Evolutionary conservation across 257 asterid genomes (phyloP).

Genomic region (Solanum piurae): DNA sequence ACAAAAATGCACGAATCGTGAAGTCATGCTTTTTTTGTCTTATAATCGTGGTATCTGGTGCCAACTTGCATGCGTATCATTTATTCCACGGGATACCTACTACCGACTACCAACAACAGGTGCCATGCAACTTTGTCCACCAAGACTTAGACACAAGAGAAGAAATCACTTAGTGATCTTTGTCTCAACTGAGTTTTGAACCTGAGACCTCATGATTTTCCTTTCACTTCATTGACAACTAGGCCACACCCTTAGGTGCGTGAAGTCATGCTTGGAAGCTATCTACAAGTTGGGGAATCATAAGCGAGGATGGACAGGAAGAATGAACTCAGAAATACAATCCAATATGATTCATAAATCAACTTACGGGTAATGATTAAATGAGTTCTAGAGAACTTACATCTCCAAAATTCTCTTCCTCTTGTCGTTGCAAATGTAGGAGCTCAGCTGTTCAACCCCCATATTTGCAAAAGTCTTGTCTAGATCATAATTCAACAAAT

Average conservation of each 20-base stretch:
- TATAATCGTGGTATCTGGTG: neutral
- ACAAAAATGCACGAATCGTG: neutral
- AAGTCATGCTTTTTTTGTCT: neutral
- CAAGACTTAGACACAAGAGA: neutral
- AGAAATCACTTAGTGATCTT: neutral
- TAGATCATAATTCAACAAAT: conserved; percentile 23
- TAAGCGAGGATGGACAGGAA: neutral
- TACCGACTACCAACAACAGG: neutral
- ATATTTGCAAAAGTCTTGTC: conserved; percentile 21
- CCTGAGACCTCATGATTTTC: neutral
- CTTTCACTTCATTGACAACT: neutral
- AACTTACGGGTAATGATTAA: neutral
- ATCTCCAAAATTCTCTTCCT: conserved; percentile 31
- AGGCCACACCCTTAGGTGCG: neutral
- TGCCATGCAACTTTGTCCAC: neutral
- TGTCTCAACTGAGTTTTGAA: neutral
- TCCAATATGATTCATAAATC: neutral
- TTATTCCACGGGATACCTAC: neutral
- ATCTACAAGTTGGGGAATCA: neutral
- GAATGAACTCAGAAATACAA: neutral
- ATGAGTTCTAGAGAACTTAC: conserved; percentile 24
- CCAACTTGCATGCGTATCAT: neutral
- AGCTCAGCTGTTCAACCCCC: conserved; percentile 36
- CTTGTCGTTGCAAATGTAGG: conserved; percentile 28
- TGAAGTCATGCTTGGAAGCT: neutral